Evolutionary conservation across 768 basidiomycete genomes (phyloP).

Genomic region (Cyclocybe cylindracea): DNA sequence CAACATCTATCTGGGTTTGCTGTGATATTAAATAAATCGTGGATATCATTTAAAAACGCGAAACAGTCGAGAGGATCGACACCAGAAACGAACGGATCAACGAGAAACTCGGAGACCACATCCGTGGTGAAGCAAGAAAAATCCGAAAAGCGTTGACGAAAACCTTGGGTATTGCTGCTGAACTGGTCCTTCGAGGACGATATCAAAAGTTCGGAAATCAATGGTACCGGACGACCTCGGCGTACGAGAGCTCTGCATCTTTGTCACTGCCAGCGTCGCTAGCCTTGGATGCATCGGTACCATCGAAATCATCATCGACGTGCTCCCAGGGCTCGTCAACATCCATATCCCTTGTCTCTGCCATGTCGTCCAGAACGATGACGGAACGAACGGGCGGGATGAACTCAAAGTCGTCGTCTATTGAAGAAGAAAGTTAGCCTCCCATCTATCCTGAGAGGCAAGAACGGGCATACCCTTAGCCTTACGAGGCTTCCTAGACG

Average conservation of each 20-base stretch:
- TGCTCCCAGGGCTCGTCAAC: slow-evolving; percentile 64
- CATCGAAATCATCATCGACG: slow-evolving; percentile 41
- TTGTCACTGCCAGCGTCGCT: slow-evolving; percentile 7
- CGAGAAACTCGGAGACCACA: no score
- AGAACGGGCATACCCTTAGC: slow-evolving; percentile 35
- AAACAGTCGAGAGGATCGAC: no score
- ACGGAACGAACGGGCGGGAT: slow-evolving; percentile 55
- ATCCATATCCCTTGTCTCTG: slow-evolving; percentile 35
- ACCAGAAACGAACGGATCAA: no score
- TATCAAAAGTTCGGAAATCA: neutral
- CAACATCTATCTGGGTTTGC: no score
- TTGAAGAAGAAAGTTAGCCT: slow-evolving; percentile 5
- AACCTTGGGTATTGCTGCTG: neutral
- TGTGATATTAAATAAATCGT: no score
- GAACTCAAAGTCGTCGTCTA: slow-evolving; percentile 58
- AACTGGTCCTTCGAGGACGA: neutral
- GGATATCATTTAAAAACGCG: no score
- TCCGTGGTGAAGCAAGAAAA: no score
- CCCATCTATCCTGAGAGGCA: neutral
- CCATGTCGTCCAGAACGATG: slow-evolving; percentile 55
- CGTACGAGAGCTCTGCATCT: slow-evolving; percentile 39
- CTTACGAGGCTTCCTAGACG: slow-evolving; percentile 39
- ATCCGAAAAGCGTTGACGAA: no score
- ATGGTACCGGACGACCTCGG: slow-evolving; percentile 27
- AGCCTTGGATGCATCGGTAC: slow-evolving; percentile 17